phyloP scores from a whole-genome alignment of 2,329 filamentous ascomycete species.

The Bertia moriformis region DNA sequence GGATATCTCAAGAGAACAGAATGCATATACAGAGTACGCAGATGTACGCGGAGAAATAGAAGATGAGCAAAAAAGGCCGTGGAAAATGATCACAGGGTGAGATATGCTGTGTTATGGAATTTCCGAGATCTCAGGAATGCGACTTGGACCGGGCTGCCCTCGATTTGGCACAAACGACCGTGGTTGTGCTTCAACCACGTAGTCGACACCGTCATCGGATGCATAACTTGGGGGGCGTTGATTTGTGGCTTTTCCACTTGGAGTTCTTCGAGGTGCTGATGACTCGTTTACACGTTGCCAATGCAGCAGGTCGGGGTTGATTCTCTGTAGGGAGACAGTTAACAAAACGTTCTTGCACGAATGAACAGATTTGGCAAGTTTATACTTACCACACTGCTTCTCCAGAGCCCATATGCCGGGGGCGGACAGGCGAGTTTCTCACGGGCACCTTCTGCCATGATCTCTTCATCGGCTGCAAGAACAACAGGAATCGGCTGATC shows the following conservation, averaged over 20 bases:
- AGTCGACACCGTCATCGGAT: constrained; percentile 29
- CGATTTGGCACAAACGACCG: no score
- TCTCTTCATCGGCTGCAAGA: constrained; percentile 30
- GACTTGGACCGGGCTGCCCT: no score
- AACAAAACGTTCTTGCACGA: neutral
- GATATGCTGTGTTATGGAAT: no score
- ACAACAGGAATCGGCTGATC: constrained; percentile 34
- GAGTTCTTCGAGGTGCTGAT: neutral
- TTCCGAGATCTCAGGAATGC: no score
- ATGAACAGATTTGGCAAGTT: neutral
- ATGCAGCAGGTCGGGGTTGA: constrained; percentile 40
- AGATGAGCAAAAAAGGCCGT: no score
- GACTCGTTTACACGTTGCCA: constrained; percentile 26
- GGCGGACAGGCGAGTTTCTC: constrained; percentile 24
- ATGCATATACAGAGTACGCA: no score
- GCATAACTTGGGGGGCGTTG: constrained; percentile 31
- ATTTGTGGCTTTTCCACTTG: constrained; percentile 9
- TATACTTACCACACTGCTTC: constrained; percentile 31
- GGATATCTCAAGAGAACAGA: no score
- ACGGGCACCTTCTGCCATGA: constrained; percentile 8
- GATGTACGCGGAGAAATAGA: no score
- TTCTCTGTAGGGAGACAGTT: constrained; percentile 15
- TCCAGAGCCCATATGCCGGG: constrained; percentile 43
- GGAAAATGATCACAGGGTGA: no score
- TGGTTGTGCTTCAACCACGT: constrained; percentile 25